A percentile compares a stretch with the other conserved stretches of the same genome.
Evolutionary conservation across 768 basidiomycete genomes (phyloP).

Genomic region (Trametes villosa): DNA sequence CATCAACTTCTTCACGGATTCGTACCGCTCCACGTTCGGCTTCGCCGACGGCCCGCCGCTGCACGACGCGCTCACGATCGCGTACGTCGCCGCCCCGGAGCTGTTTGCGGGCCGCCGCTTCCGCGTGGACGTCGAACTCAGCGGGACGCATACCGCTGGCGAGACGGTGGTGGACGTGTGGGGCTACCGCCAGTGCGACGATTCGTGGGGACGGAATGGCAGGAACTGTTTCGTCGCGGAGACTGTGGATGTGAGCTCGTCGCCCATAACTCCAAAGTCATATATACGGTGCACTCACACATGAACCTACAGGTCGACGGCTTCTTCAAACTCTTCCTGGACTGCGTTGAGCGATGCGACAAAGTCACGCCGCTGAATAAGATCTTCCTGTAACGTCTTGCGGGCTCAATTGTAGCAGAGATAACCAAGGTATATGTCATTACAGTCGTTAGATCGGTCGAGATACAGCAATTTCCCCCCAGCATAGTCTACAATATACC

Average conservation of each 20-base stretch:
- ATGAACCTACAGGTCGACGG: slow-evolving; percentile 49
- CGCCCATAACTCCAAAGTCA: neutral
- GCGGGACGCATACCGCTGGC: slow-evolving; percentile 66
- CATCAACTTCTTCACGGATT: slow-evolving; percentile 70
- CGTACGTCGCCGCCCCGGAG: slow-evolving; percentile 71
- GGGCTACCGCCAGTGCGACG: slow-evolving; percentile 60
- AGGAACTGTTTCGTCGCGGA: slow-evolving; percentile 80
- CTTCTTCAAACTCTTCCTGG: slow-evolving; percentile 70
- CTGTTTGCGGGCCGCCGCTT: slow-evolving; percentile 67
- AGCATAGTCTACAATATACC: slow-evolving; percentile 6
- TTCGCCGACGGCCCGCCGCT: slow-evolving; percentile 87
- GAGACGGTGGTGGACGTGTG: slow-evolving; percentile 84
- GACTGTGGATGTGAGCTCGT: slow-evolving; percentile 60
- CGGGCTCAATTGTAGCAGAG: neutral
- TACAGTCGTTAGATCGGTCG: slow-evolving; percentile 21
- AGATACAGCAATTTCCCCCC: slow-evolving; percentile 12
- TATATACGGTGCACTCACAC: neutral
- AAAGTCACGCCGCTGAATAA: slow-evolving; percentile 62
- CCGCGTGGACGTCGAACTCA: slow-evolving; percentile 82
- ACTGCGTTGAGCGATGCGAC: slow-evolving; percentile 63
- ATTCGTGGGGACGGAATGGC: slow-evolving; percentile 72
- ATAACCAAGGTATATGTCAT: slow-evolving; percentile 17
- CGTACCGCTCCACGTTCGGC: slow-evolving; percentile 77
- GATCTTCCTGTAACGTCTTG: neutral
- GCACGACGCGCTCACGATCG: slow-evolving; percentile 84